These are phyloP conservation scores for Trametes sp. DNA, from an alignment of 1,284 basidiomycete genomes.

Conservation along the genomic window DNA sequence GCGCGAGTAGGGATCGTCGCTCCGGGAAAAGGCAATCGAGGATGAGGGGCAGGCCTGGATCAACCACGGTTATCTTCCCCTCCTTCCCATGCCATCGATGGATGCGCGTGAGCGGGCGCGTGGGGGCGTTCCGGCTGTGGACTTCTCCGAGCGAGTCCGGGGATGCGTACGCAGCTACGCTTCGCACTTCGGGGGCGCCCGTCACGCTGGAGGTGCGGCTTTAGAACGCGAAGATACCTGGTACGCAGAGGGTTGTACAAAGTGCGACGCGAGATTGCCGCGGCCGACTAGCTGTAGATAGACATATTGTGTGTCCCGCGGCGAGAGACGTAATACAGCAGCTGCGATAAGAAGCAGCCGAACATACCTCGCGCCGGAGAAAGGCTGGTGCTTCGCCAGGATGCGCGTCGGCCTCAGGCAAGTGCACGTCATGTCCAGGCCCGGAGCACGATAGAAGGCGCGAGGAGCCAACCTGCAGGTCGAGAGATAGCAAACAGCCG, in stretches of 20 bases:
- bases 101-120: constrained; percentile 17
- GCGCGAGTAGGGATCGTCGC: constrained; percentile 27
- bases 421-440: constrained; percentile 9
- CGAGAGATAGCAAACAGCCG: constrained; percentile 10
- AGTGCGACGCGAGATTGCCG: constrained; percentile 16
- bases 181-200: not conserved
- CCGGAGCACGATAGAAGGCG: constrained; percentile 20
- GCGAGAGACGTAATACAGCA: constrained; percentile 18
- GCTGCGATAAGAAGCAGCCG: constrained; percentile 8
- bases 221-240: constrained; percentile 1
- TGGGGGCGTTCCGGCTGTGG: constrained; percentile 14
- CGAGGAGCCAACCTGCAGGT: not conserved
- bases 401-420: constrained; percentile 4
- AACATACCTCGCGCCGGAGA: constrained; percentile 5
- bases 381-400: constrained; percentile 3
- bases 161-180: not conserved
- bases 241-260: not conserved
- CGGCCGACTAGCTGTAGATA: constrained; percentile 19
- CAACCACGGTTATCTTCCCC: constrained; percentile 27
- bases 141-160: constrained; percentile 14
- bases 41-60: constrained; percentile 22
- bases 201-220: constrained; percentile 8
- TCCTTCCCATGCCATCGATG: constrained; percentile 12
- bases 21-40: constrained; percentile 17
- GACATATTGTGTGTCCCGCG: constrained; percentile 15